Evolutionary conservation across 2,329 filamentous ascomycete genomes (phyloP).

Genomic region (Rhynchosporium agropyri): DNA sequence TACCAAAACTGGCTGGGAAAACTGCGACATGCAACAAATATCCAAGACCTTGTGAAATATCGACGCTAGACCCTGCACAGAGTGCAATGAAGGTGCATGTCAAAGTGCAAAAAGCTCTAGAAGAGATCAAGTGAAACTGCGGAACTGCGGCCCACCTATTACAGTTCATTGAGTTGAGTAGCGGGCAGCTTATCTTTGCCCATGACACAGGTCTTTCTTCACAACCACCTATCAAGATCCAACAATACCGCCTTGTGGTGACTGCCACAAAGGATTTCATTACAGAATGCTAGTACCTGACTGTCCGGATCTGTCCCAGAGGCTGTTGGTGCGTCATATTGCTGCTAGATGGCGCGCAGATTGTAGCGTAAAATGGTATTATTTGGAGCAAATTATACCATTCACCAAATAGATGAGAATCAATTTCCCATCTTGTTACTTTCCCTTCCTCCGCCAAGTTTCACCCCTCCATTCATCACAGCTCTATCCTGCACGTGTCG

Average conservation of each 20-base stretch:
- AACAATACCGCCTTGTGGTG: not conserved
- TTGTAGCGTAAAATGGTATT: not conserved
- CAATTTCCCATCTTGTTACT: not conserved
- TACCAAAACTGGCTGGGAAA: constrained; percentile 28
- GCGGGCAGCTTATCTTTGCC: constrained; percentile 16
- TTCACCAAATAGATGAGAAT: constrained; percentile 1
- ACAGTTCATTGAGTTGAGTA: constrained; percentile 1
- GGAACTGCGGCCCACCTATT: constrained; percentile 3
- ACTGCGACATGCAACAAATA: constrained; percentile 35
- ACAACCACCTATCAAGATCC: constrained; percentile 8
- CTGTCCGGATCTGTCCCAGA: not conserved
- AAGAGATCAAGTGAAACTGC: constrained; percentile 7
- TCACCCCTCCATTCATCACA: constrained; percentile 16
- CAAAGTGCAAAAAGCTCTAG: constrained; percentile 20
- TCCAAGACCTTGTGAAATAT: not conserved
- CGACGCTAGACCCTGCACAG: not conserved
- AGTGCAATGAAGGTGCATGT: constrained; percentile 4
- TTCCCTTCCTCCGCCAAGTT: constrained; percentile 6
- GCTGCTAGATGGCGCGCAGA: not conserved
- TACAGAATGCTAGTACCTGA: constrained; percentile 12
- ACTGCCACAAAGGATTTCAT: not conserved
- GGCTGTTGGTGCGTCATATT: constrained; percentile 9
- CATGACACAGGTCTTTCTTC: constrained; percentile 12
- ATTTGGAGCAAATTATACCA: not conserved
- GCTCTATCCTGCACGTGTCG: constrained; percentile 14